Evolutionary conservation across 352 stramenopile species (phyloP), one percentile per base, ranked within the genome.

Genomic region (Phytophthora sojae): DNA sequence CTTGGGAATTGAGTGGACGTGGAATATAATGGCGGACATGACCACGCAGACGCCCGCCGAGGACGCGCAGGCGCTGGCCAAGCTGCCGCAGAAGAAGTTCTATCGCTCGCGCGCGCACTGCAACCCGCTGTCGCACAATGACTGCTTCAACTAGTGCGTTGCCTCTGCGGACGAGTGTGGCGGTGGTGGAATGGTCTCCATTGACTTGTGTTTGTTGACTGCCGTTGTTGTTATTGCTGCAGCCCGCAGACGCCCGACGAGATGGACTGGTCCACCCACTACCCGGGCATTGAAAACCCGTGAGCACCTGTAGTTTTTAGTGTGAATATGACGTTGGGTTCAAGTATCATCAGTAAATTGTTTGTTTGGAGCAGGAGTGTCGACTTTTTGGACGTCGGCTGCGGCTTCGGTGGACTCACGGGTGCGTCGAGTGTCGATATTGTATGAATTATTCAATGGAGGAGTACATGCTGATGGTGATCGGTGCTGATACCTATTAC

Each of bases 331-430:
- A 23, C 6, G 15, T 7, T 49, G 17, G 17, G 52, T 70, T 39
- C 12, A 35, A 21, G 67, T 0, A 49, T 60, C 4, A 15, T 15
- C 14, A 29, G 14, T 26, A 9, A 57, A 62, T 55, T 15, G 12
- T 60, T 61, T n/a, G 14, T 8, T 56, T 21, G 39, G n/a, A 55
- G 15, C 71, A 96, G 89, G 60, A 86, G 82, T 37, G 93, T 98
- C 5, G 96, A 96, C 52, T 95, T 99, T 35, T 80, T 99, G 21
- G 98, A 99, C 79, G 82, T 99, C 59, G 98, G 98, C 39, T 99
- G 97, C 75, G 98, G 98, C 45, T 99, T 99, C 77, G 98, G 98
- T 42, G 98, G 98, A 35, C 88, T 99, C 57, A 99, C 96, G 51
- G 85, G 86, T 92, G 54, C 44, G 72, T 73, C 4, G 17, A 5